Conservation (phyloP, 805 yeast species). For the Ogataea naganishii region DNA sequence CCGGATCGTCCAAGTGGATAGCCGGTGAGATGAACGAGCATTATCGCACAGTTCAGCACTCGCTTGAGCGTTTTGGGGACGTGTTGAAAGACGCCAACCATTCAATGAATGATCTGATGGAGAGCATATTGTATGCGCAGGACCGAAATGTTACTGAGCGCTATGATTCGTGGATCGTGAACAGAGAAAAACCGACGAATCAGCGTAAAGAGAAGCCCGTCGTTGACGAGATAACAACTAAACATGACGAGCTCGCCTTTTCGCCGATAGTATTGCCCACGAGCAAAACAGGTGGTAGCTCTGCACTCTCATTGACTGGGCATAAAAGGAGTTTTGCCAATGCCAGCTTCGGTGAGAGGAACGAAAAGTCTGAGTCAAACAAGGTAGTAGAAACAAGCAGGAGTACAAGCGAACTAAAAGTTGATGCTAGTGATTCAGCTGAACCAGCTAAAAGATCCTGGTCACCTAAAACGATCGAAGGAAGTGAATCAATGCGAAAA, state of each 20-base stretch:
- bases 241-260: conserved; percentile 6
- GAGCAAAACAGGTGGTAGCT: conserved; percentile 4
- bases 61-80: conserved; percentile 15
- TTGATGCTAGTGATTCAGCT: neutral
- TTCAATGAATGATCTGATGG: conserved; percentile 22
- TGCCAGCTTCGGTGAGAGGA: conserved; percentile 3
- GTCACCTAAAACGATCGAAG: neutral
- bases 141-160: conserved; percentile 1
- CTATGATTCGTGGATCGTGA: conserved; percentile 8
- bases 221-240: conserved; percentile 4
- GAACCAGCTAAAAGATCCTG: neutral
- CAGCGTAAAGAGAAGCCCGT: conserved; percentile 3
- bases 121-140: conserved; percentile 9
- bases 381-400: conserved; percentile 11
- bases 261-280: conserved; percentile 3
- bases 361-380: conserved; percentile 11
- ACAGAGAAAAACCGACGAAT: conserved; percentile 6
- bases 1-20: conserved; percentile 26
- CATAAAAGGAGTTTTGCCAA: conserved; percentile 13
- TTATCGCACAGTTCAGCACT: conserved; percentile 14
- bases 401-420: conserved; percentile 3
- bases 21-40: conserved; percentile 20
- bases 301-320: conserved; percentile 19
- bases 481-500: too few relatives aligned
- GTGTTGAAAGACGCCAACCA: conserved; percentile 17